Evolutionary conservation across 2,329 filamentous ascomycete species (phyloP), one percentile per base, ranked within the genome.

Genomic region (Aspergillus sclerotialis): DNA sequence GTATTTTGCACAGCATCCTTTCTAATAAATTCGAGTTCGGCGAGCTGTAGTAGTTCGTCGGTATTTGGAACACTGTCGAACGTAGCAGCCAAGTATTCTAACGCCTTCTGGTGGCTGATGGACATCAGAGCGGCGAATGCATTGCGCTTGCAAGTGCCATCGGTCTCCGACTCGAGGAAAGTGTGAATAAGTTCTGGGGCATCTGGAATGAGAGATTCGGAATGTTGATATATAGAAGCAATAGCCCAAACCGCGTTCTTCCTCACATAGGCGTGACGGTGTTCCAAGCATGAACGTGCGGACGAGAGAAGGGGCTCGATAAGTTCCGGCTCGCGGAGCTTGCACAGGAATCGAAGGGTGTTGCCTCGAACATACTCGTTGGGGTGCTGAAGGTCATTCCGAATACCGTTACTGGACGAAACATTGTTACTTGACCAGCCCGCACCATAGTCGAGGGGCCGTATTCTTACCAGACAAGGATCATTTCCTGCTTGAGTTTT

Each of bases 401-500:
- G 82, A 56, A 98, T 96, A 47, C 92, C 92, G 65, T 98, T 98
- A 67, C 90, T 95, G 53, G 34, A 29, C 5, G 18, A 23, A 14
- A 7, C 33, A 19, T 27, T n/a, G 42, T 55, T 40, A 55, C 39
- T 26, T 28, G 12, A 14, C 11, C 14, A 36, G 16, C 4, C 14
- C 25, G 35, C 30, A 43, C 19, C 23, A 31, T 23, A 23, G 42
- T 34, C 28, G 23, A 28, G 19, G 32, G 37, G 32, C 33, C 17
- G 13, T 17, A 31, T 63, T 60, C 73, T 49, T 68, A 95, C 90
- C 92, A 98, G 53, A 98, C 92, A 56, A 98, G 70, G 62, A 98
- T 98, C 87, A 95, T 96, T 69, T 98, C 92, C 68, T 98, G 92
- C 74, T 95, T 95, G 46, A 98, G 72, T 75, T 96, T 98, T 56